phyloP scores from a whole-genome alignment of 345 rosid genomes.

The Barbarea vulgaris region DNA sequence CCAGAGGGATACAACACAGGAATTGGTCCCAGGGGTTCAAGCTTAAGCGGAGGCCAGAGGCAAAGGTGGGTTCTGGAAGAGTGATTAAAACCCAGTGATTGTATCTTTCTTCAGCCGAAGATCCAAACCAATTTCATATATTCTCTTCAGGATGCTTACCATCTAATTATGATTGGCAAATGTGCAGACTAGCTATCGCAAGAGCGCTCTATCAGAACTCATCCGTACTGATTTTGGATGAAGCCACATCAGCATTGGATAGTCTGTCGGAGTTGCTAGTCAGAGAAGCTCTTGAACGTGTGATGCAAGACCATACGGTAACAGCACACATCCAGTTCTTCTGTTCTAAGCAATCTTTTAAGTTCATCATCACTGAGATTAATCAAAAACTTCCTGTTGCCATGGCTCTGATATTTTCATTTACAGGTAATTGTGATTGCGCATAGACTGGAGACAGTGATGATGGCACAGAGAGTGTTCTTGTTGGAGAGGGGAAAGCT shows the following conservation, averaged over 20 bases:
- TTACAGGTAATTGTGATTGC: conserved; percentile 82
- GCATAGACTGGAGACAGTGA: conserved; percentile 84
- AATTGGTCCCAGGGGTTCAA: conserved; percentile 89
- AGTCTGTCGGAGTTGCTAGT: conserved; percentile 84
- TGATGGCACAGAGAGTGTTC: conserved; percentile 79
- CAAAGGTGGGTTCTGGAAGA: conserved; percentile 62
- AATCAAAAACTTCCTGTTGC: neutral
- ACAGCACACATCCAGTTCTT: conserved; percentile 26
- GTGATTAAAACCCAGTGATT: neutral
- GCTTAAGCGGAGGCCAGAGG: conserved; percentile 93
- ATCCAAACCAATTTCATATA: neutral
- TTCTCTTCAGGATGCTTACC: neutral
- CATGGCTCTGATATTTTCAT: neutral
- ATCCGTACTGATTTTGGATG: conserved; percentile 85
- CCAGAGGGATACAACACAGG: conserved; percentile 74
- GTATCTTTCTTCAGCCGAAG: neutral
- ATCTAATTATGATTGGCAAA: conserved; percentile 1
- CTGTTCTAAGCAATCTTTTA: neutral
- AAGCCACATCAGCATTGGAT: conserved; percentile 97
- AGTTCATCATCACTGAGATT: neutral
- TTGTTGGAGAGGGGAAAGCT: conserved; percentile 70
- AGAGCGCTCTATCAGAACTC: conserved; percentile 87
- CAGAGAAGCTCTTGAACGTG: conserved; percentile 78
- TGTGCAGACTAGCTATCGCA: conserved; percentile 85
- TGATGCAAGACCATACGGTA: conserved; percentile 85